Percentiles rank a stretch among this genome's conserved stretches.
Evolutionary conservation across 805 yeast genomes (phyloP).

Genomic region (Ogataea haglerorum): DNA sequence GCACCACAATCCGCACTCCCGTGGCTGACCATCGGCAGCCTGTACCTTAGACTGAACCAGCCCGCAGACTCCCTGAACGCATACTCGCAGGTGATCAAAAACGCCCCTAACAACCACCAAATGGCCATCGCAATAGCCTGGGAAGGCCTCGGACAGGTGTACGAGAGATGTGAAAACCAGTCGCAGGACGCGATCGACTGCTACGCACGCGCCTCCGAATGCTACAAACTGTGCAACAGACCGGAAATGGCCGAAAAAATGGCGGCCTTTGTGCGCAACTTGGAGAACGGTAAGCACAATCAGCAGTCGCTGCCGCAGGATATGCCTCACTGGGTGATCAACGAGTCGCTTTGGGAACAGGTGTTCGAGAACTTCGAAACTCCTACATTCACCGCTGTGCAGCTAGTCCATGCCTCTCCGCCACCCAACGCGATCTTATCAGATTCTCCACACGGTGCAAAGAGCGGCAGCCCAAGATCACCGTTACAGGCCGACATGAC

Average conservation of each 20-base stretch:
- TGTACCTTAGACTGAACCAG: conserved; percentile 57
- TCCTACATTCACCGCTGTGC: not conserved
- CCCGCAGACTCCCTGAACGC: conserved; percentile 65
- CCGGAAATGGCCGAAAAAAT: conserved; percentile 37
- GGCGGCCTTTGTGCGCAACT: conserved; percentile 42
- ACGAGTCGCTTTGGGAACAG: not conserved
- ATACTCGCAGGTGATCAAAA: conserved; percentile 58
- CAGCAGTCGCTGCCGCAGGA: not conserved
- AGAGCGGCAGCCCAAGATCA: not conserved
- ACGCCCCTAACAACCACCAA: conserved; percentile 22
- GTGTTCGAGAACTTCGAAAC: not conserved
- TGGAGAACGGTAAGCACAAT: conserved; percentile 16
- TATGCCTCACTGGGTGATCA: conserved; percentile 1
- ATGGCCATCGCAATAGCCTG: conserved; percentile 53
- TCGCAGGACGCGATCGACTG: conserved; percentile 59
- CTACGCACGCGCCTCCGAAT: conserved; percentile 47
- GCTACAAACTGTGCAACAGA: conserved; percentile 48
- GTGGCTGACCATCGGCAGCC: conserved; percentile 64
- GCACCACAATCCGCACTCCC: conserved; percentile 55
- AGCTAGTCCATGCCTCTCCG: not conserved
- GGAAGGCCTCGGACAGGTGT: conserved; percentile 62
- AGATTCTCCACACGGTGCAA: not conserved
- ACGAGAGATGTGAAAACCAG: conserved; percentile 62
- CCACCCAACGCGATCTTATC: not conserved
- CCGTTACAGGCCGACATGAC: not conserved